Percentiles rank a stretch among this genome's conserved stretches.
Evolutionary conservation across 331 rosid genomes (phyloP).

Genomic region (Rhamnella rubrinervis): DNA sequence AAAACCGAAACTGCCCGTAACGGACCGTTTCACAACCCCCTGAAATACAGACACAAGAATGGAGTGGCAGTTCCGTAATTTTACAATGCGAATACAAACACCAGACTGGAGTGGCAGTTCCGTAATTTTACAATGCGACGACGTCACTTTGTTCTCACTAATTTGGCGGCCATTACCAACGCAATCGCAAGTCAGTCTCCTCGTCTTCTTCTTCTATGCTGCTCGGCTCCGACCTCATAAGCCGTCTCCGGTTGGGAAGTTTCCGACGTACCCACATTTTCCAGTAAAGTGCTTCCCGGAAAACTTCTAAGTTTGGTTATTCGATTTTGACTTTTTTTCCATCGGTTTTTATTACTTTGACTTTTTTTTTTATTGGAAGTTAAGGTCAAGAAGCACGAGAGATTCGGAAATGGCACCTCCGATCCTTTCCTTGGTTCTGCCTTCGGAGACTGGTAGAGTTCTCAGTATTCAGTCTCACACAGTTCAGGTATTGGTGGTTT

Average conservation of each 20-base stretch:
- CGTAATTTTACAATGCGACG: too few species aligned
- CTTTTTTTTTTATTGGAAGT: slow-evolving; percentile 1
- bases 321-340: neutral
- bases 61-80: too few species aligned
- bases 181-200: too few species aligned
- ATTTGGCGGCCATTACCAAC: too few species aligned
- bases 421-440: slow-evolving; percentile 73
- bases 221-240: slow-evolving; percentile 14
- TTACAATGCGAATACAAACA: too few species aligned
- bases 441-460: slow-evolving; percentile 86
- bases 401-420: slow-evolving; percentile 70
- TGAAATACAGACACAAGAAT: too few species aligned
- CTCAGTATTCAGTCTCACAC: slow-evolving; percentile 94
- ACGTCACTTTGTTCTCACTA: too few species aligned
- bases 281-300: slow-evolving; percentile 19
- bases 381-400: slow-evolving; percentile 18
- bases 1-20: too few species aligned
- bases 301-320: neutral
- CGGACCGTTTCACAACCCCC: too few species aligned
- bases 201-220: slow-evolving; percentile 15
- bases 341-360: neutral
- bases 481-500: slow-evolving; percentile 56
- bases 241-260: slow-evolving; percentile 4
- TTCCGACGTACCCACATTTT: slow-evolving; percentile 33
- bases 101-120: too few species aligned